Conservation (phyloP, 1,284 basidiomycete genomes). For the Irpex sp. region DNA sequence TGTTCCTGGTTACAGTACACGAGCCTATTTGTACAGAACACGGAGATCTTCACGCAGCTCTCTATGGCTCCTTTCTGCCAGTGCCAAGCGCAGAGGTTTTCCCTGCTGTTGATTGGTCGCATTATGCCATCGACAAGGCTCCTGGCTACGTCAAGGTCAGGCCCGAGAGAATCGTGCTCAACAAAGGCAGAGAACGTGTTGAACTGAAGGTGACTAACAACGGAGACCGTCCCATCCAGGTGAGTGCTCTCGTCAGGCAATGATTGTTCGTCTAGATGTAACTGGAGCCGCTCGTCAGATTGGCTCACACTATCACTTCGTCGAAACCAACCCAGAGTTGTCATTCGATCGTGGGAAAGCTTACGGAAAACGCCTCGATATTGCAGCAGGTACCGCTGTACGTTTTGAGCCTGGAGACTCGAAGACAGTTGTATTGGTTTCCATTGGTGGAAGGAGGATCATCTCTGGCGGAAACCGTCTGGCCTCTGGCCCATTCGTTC, state of each 20-base stretch:
- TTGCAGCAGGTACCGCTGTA: conserved; percentile 91
- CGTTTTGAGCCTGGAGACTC: conserved; percentile 94
- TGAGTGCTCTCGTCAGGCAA: conserved; percentile 23
- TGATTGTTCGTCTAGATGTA: background rate
- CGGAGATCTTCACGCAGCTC: conserved; percentile 76
- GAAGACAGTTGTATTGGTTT: conserved; percentile 82
- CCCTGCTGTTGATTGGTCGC: conserved; percentile 44
- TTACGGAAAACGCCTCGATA: conserved; percentile 87
- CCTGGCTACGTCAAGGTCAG: conserved; percentile 76
- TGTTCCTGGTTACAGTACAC: conserved; percentile 93
- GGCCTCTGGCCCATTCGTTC: conserved; percentile 54
- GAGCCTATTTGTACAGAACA: conserved; percentile 86
- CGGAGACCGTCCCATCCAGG: conserved; percentile 94
- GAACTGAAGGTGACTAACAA: conserved; percentile 84
- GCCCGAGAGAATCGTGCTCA: conserved; percentile 72
- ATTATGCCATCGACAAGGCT: conserved; percentile 49
- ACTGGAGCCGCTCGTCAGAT: conserved; percentile 42
- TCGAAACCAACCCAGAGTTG: conserved; percentile 84
- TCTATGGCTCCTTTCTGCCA: conserved; percentile 93
- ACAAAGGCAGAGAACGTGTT: conserved; percentile 68
- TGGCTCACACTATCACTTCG: conserved; percentile 93
- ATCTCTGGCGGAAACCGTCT: conserved; percentile 84
- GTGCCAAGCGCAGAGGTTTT: conserved; percentile 68
- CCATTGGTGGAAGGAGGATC: conserved; percentile 70
- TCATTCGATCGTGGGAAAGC: conserved; percentile 81